A percentile compares a stretch with the other conserved stretches of the same genome.
Evolutionary conservation across 108 stramenopile genomes (phyloP).

Genomic region (Cyclotella sp.): DNA sequence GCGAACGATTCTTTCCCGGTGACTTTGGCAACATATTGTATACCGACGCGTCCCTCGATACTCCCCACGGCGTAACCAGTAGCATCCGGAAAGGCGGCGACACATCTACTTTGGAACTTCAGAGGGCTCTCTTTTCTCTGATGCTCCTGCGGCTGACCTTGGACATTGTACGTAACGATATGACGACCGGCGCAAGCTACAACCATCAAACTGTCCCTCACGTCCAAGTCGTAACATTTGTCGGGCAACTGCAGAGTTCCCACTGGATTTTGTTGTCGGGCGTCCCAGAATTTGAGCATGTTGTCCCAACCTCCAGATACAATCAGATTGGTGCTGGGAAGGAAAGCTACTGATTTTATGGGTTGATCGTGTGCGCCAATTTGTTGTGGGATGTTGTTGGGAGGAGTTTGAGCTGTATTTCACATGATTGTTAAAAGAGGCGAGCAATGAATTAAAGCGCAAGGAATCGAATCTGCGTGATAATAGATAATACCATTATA

Average conservation of each 20-base stretch:
- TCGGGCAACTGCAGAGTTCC: conserved; percentile 81
- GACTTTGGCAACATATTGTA: conserved; percentile 92
- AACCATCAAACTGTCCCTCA: conserved; percentile 78
- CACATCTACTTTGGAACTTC: conserved; percentile 89
- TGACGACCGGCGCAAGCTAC: conserved; percentile 87
- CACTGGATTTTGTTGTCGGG: conserved; percentile 78
- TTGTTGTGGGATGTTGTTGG: conserved; percentile 70
- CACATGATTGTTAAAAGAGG: neutral
- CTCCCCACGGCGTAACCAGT: conserved; percentile 95
- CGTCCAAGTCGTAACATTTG: conserved; percentile 88
- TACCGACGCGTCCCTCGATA: conserved; percentile 97
- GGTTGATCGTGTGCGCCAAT: conserved; percentile 92
- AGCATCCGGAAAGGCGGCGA: conserved; percentile 85
- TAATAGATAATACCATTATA: neutral
- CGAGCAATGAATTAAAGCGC: neutral
- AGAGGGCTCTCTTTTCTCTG: conserved; percentile 84
- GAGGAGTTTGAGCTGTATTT: conserved; percentile 61
- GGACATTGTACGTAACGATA: conserved; percentile 82
- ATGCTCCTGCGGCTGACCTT: conserved; percentile 74
- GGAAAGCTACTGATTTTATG: conserved; percentile 71
- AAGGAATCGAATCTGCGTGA: conserved; percentile 18
- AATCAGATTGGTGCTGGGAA: conserved; percentile 69
- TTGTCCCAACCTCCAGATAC: conserved; percentile 84
- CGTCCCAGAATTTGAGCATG: conserved; percentile 93
- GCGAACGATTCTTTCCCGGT: conserved; percentile 90